Evolutionary conservation across 805 yeast species (phyloP).

Genomic region (Wickerhamiella parazyma): DNA sequence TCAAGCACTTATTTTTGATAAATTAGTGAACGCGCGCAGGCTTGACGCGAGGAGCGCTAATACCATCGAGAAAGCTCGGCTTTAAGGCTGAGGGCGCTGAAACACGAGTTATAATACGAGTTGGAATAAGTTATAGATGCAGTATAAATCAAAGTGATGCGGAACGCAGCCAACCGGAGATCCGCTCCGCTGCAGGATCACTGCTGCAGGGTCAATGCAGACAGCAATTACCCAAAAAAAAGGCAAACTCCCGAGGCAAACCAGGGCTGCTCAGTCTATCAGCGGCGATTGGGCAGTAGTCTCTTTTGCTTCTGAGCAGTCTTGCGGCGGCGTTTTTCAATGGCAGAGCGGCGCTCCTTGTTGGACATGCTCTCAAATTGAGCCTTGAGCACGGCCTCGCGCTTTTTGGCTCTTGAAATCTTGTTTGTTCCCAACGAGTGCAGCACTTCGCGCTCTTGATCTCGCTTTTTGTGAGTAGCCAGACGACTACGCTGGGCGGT

Average conservation of each 20-base stretch:
- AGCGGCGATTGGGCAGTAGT: constrained; percentile 26
- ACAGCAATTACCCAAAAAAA: no score
- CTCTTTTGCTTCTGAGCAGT: constrained; percentile 29
- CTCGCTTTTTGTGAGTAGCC: constrained; percentile 59
- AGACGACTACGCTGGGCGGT: constrained; percentile 29
- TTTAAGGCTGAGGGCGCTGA: background rate
- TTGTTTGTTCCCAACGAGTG: constrained; percentile 53
- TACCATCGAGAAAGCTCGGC: no score
- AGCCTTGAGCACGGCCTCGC: constrained; percentile 27
- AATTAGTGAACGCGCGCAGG: no score
- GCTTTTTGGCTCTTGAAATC: constrained; percentile 24
- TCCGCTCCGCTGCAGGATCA: no score
- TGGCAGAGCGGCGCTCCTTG: constrained; percentile 23
- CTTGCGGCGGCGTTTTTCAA: constrained; percentile 28
- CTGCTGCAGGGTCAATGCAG: no score
- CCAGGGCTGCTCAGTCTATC: no score
- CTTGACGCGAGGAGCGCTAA: no score
- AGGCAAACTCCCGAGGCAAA: no score
- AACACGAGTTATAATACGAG: background rate
- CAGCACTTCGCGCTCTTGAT: constrained; percentile 55
- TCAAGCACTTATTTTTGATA: no score
- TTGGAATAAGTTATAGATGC: background rate
- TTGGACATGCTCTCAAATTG: constrained; percentile 27
- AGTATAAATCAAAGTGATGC: background rate
- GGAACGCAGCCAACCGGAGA: no score